Evolutionary conservation across 371 early-diverging fungal species (phyloP).

Genomic region (Saksenaea oblongispora): DNA sequence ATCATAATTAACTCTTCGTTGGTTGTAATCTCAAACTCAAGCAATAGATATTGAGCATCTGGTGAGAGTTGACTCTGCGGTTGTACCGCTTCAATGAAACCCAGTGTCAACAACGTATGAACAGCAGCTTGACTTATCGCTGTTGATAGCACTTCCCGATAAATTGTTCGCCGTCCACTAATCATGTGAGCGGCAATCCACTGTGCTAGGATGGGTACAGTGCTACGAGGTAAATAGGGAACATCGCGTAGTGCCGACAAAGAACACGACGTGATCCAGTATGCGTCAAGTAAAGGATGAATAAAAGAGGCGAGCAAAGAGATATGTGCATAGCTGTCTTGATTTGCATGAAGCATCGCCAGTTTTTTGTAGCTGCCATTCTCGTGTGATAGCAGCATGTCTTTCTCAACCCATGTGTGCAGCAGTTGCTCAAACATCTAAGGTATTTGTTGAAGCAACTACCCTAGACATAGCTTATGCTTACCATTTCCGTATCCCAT

Average conservation of each 20-base stretch:
- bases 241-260: conserved; percentile 52
- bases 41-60: conserved; percentile 45
- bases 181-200: conserved; percentile 58
- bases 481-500: conserved; percentile 46
- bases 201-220: conserved; percentile 47
- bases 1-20: conserved; percentile 51
- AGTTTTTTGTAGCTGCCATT: conserved; percentile 21
- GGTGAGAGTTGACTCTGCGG: conserved; percentile 47
- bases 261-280: conserved; percentile 55
- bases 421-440: conserved; percentile 44
- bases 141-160: conserved; percentile 52
- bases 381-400: conserved; percentile 17
- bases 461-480: neutral
- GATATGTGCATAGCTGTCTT: conserved; percentile 31
- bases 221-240: conserved; percentile 51
- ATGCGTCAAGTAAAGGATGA: conserved; percentile 51
- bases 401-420: conserved; percentile 30
- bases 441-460: neutral
- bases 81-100: conserved; percentile 47
- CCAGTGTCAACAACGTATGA: conserved; percentile 45
- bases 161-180: conserved; percentile 48
- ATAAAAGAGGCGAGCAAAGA: conserved; percentile 49
- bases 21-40: conserved; percentile 46
- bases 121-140: conserved; percentile 51
- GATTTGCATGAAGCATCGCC: conserved; percentile 14